Conservation (phyloP, 1,284 basidiomycete species). For the Ceraceosorus guamensis region DNA sequence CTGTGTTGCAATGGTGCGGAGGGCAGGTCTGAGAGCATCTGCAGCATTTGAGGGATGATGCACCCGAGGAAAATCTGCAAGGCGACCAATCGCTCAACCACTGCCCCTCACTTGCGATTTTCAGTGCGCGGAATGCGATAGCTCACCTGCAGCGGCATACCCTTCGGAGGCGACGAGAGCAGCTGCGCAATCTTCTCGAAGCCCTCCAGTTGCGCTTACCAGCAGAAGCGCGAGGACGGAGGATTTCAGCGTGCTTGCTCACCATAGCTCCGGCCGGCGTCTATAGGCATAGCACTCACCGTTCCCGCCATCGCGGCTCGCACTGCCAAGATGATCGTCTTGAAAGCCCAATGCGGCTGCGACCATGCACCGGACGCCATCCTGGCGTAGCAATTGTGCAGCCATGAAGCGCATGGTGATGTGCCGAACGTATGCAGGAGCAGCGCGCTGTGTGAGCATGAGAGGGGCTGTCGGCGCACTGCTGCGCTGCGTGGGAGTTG, state of each 20-base stretch:
- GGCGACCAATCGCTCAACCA: not conserved
- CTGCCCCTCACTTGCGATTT: not conserved
- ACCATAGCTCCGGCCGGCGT: not conserved
- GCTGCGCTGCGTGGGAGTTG: slow-evolving; percentile 10
- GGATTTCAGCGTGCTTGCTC: not conserved
- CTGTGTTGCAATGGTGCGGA: not conserved
- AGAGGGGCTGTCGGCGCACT: not conserved
- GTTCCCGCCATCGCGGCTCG: slow-evolving; percentile 11
- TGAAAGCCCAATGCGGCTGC: slow-evolving; percentile 16
- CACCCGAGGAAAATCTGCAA: not conserved
- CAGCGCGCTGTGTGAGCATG: slow-evolving; percentile 8
- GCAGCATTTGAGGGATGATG: slow-evolving; percentile 4
- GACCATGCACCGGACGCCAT: slow-evolving; percentile 25
- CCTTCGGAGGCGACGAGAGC: slow-evolving; percentile 1
- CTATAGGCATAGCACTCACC: slow-evolving; percentile 4
- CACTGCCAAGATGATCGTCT: slow-evolving; percentile 11
- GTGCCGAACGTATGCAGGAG: slow-evolving; percentile 21
- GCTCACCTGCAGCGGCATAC: slow-evolving; percentile 1
- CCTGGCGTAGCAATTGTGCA: slow-evolving; percentile 36
- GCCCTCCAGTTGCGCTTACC: not conserved
- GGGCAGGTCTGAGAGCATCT: not conserved
- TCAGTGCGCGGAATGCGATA: not conserved
- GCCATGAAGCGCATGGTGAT: slow-evolving; percentile 30
- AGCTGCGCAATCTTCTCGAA: slow-evolving; percentile 3
- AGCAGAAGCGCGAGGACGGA: not conserved